Conservation (phyloP, 176 grass and related monocot genomes). For the Musa beccarii region DNA sequence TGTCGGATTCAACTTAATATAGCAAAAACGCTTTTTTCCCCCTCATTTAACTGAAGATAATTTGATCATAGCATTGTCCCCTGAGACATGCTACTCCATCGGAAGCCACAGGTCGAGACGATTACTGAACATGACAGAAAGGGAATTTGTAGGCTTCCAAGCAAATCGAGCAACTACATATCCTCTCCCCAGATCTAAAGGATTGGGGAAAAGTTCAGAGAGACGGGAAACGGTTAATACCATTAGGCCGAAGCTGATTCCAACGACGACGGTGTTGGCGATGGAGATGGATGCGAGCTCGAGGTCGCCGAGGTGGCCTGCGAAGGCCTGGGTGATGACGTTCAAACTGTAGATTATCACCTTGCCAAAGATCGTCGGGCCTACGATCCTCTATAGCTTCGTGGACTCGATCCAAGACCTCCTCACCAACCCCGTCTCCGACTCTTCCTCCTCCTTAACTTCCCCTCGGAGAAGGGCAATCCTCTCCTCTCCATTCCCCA, state of each 20-base stretch:
- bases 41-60: too few relatives aligned
- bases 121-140: too few relatives aligned
- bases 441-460: background rate
- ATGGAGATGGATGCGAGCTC: slow-evolving; percentile 94
- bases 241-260: slow-evolving; percentile 93
- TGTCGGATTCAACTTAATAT: too few relatives aligned
- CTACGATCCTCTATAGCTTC: slow-evolving; percentile 87
- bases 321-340: slow-evolving; percentile 93
- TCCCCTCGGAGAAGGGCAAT: background rate
- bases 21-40: too few relatives aligned
- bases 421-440: background rate
- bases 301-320: slow-evolving; percentile 87
- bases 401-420: slow-evolving; percentile 44
- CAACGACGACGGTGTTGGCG: slow-evolving; percentile 81
- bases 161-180: too few relatives aligned
- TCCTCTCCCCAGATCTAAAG: too few relatives aligned
- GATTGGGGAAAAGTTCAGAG: too few relatives aligned
- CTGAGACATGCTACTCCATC: too few relatives aligned
- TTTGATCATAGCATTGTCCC: too few relatives aligned
- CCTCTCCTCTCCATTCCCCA: background rate
- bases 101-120: too few relatives aligned
- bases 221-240: slow-evolving; percentile 15
- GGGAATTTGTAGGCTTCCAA: too few relatives aligned
- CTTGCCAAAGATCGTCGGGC: slow-evolving; percentile 79
- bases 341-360: slow-evolving; percentile 90